Base-by-base conservation (phyloP, 306 rosid genomes). In the Vigna hirtella region DNA sequence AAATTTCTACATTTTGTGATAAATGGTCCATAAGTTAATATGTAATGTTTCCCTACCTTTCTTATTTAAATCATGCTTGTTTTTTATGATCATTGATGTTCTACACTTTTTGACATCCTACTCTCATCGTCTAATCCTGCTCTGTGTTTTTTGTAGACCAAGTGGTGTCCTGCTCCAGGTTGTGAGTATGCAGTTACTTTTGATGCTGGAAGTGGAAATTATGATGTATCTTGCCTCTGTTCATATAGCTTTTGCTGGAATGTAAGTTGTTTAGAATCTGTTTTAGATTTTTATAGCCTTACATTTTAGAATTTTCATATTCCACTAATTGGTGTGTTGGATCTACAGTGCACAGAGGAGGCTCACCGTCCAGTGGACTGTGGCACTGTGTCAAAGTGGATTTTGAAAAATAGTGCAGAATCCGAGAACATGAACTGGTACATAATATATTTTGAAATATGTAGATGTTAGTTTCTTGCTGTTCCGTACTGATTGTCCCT, bases 91-190 rank as follows among this genome's bases (percentile, higher is more conserved):
- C 67, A 72, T 61, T 62, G 47, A 53, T 50, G 28, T 45, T 15
- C 36, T 20, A 47, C 7, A 43, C 72, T 12, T 30, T 67, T 67
- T n/a, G 14, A 20, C 62, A 49, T 61, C 14, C 62, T 73, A 76
- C 53, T 43, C 32, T n/a, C 62, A 38, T 13, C 61, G 18, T 55
- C 52, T 78, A 6, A 10, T 74, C 74, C 56, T 56, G 43, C 36
- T 40, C 48, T 62, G 34, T 85, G 70, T 57, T 66, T 66, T 84
- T 50, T 65, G 63, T 68, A 93, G 93, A 93, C 91, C 78, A 93
- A 89, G 85, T 93, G 96, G 97, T 93, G 97, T 76, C 97, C 97
- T 76, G 96, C 96, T 47, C 94, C 97, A 0, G 96, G 91, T 51
- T 93, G 97, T 69, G 92, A 93, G 12, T 68, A 80, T 72, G 97